phyloP scores from a whole-genome alignment of 768 basidiomycete species.

The Mycena epipterygia region DNA sequence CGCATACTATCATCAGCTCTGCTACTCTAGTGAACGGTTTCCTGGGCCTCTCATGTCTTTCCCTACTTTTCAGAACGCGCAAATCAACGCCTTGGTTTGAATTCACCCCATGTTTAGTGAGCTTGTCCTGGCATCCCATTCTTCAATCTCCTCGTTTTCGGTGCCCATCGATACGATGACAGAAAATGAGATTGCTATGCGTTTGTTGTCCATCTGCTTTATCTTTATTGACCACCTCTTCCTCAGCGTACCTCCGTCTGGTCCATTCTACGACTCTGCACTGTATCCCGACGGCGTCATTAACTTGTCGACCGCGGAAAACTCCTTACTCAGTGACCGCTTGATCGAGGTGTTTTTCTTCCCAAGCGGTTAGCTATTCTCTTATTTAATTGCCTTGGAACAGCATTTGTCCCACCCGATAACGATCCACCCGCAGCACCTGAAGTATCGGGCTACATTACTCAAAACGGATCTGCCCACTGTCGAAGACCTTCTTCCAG shows the following conservation, averaged over 20 bases:
- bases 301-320: constrained; percentile 34
- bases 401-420: constrained; percentile 31
- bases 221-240: background rate
- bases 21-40: too few species aligned
- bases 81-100: too few species aligned
- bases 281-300: constrained; percentile 27
- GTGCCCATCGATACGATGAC: too few species aligned
- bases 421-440: constrained; percentile 17
- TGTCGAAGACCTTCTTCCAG: constrained; percentile 31
- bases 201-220: background rate
- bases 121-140: too few species aligned
- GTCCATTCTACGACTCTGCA: constrained; percentile 31
- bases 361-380: background rate
- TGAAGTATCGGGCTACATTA: constrained; percentile 26
- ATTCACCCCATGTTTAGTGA: too few species aligned
- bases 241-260: constrained; percentile 2
- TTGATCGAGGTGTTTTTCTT: constrained; percentile 27
- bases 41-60: too few species aligned
- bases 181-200: too few species aligned
- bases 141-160: too few species aligned
- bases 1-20: too few species aligned
- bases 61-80: too few species aligned
- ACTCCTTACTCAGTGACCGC: constrained; percentile 26
- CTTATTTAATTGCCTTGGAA: background rate
- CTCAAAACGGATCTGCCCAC: constrained; percentile 27